These are phyloP conservation scores for Globisporangium nagaii DNA, from an alignment of 352 stramenopile genomes.

Conservation along the genomic window DNA sequence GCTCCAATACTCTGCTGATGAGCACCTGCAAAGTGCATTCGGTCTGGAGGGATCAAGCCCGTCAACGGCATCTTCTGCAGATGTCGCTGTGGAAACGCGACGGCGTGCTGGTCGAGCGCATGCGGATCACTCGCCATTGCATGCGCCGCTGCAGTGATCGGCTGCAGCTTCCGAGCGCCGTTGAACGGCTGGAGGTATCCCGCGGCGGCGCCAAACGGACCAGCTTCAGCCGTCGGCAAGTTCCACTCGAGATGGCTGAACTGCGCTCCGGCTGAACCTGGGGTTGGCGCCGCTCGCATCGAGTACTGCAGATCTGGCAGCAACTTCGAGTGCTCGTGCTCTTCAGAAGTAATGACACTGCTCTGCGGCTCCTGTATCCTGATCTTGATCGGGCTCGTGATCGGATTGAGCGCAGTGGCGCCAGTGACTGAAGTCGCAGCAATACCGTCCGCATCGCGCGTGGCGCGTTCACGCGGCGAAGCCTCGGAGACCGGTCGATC, in stretches of 20 bases:
- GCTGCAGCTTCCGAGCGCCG: slow-evolving; percentile 7
- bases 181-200: neutral
- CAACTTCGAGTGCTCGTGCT: slow-evolving; percentile 9
- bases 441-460: neutral
- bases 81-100: neutral
- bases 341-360: slow-evolving; percentile 6
- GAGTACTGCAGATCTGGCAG: slow-evolving; percentile 10
- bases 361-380: slow-evolving; percentile 5
- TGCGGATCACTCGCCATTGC: neutral
- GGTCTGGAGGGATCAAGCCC: neutral
- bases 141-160: neutral
- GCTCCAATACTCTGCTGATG: neutral
- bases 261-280: too few relatives aligned
- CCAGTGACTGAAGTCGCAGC: neutral
- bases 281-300: neutral
- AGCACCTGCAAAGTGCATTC: neutral
- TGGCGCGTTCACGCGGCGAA: neutral
- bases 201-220: neutral
- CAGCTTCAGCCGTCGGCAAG: neutral
- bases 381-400: slow-evolving; percentile 9
- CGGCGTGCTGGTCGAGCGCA: neutral
- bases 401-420: neutral
- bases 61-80: neutral
- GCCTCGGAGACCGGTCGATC: neutral
- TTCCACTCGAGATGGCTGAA: too few relatives aligned